phyloP scores from a whole-genome alignment of 495 filamentous ascomycete species.

The Melanomma pulvis-pyrius region DNA sequence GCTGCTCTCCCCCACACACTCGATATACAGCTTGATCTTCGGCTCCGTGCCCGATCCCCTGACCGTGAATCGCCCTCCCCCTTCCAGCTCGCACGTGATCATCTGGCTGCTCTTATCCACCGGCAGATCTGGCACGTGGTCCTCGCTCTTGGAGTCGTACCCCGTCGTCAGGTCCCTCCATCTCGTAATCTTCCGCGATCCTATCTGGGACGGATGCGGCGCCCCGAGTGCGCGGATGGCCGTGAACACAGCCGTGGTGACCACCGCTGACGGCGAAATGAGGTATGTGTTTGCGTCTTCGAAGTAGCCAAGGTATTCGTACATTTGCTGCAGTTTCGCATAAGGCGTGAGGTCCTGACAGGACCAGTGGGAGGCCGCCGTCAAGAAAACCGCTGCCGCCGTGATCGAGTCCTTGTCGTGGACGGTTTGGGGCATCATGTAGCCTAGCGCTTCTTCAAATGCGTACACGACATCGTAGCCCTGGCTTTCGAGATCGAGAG shows the following conservation, averaged over 20 bases:
- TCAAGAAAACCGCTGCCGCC: conserved; percentile 66
- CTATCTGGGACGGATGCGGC: conserved; percentile 52
- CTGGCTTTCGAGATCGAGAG: conserved; percentile 35
- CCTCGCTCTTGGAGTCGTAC: conserved; percentile 61
- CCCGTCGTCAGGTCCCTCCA: conserved; percentile 73
- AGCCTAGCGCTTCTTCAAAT: conserved; percentile 75
- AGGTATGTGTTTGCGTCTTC: conserved; percentile 71
- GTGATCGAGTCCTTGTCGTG: conserved; percentile 74
- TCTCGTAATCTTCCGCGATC: conserved; percentile 55
- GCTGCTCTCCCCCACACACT: conserved; percentile 36
- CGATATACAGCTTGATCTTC: conserved; percentile 52
- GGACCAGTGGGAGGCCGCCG: conserved; percentile 58
- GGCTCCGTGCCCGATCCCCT: conserved; percentile 73
- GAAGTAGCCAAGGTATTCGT: conserved; percentile 64
- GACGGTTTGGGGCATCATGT: conserved; percentile 69
- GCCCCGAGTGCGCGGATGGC: conserved; percentile 55
- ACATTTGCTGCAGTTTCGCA: conserved; percentile 63
- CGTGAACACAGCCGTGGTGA: conserved; percentile 58
- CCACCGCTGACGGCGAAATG: conserved; percentile 58
- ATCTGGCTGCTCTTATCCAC: conserved; percentile 65
- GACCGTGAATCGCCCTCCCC: conserved; percentile 65
- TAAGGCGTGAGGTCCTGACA: conserved; percentile 59
- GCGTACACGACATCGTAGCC: conserved; percentile 62
- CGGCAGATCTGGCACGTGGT: conserved; percentile 61
- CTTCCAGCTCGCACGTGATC: conserved; percentile 70